phyloP scores from a whole-genome alignment of 139 green algal species.

The Mychonastes homosphaera region DNA sequence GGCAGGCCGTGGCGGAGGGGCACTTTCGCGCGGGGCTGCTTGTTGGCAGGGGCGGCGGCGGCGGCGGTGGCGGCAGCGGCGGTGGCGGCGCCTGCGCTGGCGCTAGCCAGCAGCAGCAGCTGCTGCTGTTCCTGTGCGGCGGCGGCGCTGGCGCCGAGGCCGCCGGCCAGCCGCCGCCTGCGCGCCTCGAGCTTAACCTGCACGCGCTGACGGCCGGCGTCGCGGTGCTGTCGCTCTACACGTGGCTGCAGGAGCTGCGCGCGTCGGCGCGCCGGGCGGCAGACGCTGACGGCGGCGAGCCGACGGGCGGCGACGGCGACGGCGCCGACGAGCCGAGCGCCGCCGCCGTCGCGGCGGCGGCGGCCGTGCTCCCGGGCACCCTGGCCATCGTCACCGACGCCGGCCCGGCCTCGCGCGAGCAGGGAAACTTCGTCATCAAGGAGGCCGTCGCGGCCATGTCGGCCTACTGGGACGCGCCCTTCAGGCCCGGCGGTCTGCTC shows the following conservation, averaged over 20 bases:
- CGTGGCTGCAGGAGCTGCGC: slow-evolving; percentile 57
- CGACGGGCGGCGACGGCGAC: no score
- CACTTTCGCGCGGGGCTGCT: slow-evolving; percentile 33
- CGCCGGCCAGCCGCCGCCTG: background rate
- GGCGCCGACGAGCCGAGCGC: no score
- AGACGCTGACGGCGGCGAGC: background rate
- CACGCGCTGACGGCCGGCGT: slow-evolving; percentile 75
- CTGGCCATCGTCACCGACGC: slow-evolving; percentile 44
- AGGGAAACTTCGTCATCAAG: slow-evolving; percentile 81
- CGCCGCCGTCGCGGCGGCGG: no score
- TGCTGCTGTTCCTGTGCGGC: background rate
- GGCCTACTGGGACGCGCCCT: slow-evolving; percentile 56
- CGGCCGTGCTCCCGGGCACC: slow-evolving; percentile 12
- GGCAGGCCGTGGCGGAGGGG: slow-evolving; percentile 33
- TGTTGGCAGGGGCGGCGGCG: no score
- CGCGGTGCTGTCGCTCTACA: slow-evolving; percentile 68
- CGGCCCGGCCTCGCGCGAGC: slow-evolving; percentile 50
- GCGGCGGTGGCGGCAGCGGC: no score
- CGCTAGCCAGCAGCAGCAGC: no score
- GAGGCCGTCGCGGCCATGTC: slow-evolving; percentile 65
- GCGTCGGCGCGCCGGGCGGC: slow-evolving; percentile 21
- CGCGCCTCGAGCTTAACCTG: slow-evolving; percentile 54
- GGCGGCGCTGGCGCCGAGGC: background rate
- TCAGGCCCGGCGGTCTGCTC: slow-evolving; percentile 22
- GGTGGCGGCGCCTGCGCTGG: no score